These are phyloP conservation scores for Candida nonsorbophila DNA, from an alignment of 805 yeast genomes.

Conservation along the genomic window DNA sequence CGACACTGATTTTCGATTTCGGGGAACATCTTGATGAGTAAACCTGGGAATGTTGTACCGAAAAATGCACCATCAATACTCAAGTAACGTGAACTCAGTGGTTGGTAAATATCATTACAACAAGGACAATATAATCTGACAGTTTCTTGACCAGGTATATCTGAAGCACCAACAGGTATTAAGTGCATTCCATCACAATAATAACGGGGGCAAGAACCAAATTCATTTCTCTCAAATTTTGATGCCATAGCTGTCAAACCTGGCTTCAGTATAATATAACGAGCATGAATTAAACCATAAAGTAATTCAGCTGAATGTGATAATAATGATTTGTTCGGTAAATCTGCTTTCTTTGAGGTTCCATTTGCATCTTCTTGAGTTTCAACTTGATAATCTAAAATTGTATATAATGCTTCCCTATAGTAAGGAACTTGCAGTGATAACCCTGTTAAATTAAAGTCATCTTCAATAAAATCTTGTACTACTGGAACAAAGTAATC, in stretches of 20 bases:
- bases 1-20: slow-evolving; percentile 77
- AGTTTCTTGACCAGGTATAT: slow-evolving; percentile 86
- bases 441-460: slow-evolving; percentile 90
- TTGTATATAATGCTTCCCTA: slow-evolving; percentile 85
- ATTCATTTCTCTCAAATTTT: slow-evolving; percentile 82
- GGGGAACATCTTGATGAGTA: slow-evolving; percentile 86
- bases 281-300: slow-evolving; percentile 91
- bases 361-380: slow-evolving; percentile 30
- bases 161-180: slow-evolving; percentile 88
- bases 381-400: slow-evolving; percentile 73
- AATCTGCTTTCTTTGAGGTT: slow-evolving; percentile 23
- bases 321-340: slow-evolving; percentile 67
- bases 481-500: slow-evolving; percentile 90
- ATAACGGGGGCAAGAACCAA: slow-evolving; percentile 89
- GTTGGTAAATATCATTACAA: slow-evolving; percentile 87
- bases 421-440: slow-evolving; percentile 83
- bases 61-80: slow-evolving; percentile 95
- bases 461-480: slow-evolving; percentile 92
- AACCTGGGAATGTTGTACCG: slow-evolving; percentile 93
- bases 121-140: slow-evolving; percentile 92
- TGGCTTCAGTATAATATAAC: slow-evolving; percentile 82
- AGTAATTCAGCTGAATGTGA: slow-evolving; percentile 89
- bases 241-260: slow-evolving; percentile 92
- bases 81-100: slow-evolving; percentile 78
- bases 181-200: slow-evolving; percentile 86